Conservation (phyloP, 768 basidiomycete genomes). For the Trametes sanguinea region DNA sequence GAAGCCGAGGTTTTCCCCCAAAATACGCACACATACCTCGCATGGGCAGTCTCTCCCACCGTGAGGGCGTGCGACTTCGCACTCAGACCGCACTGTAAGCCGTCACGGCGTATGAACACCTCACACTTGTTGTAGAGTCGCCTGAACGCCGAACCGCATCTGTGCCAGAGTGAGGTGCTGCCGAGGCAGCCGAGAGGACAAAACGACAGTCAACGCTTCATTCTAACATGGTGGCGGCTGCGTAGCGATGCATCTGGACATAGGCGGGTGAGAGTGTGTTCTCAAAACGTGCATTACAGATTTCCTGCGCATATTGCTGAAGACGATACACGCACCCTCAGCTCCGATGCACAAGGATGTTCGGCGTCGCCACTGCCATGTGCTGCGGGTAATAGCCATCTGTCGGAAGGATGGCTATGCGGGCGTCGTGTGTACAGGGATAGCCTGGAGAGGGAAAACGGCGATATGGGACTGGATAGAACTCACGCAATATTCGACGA, state of each 20-base stretch:
- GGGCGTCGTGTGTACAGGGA: neutral
- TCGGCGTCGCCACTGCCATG: constrained; percentile 1
- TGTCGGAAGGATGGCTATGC: neutral
- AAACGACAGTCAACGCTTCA: neutral
- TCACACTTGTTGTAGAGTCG: neutral
- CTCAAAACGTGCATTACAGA: neutral
- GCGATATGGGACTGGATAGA: neutral
- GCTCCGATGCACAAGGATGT: neutral
- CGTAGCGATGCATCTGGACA: neutral
- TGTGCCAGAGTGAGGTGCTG: neutral
- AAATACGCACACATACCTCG: constrained; percentile 12
- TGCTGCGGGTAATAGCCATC: neutral
- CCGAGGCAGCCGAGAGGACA: constrained; percentile 8
- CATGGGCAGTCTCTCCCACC: constrained; percentile 18
- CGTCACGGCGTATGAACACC: neutral
- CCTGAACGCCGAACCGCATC: neutral
- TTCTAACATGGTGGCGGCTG: neutral
- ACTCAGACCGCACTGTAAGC: neutral
- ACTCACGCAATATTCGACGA: constrained; percentile 4
- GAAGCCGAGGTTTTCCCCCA: constrained; percentile 21
- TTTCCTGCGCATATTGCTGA: neutral
- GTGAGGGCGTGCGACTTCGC: neutral
- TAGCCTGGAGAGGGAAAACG: neutral
- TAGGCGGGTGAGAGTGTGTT: neutral
- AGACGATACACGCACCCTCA: neutral